Evolutionary conservation across 202 grass and related monocot genomes (phyloP), one percentile per base, ranked within the genome.

Genomic region (Setaria italica): DNA sequence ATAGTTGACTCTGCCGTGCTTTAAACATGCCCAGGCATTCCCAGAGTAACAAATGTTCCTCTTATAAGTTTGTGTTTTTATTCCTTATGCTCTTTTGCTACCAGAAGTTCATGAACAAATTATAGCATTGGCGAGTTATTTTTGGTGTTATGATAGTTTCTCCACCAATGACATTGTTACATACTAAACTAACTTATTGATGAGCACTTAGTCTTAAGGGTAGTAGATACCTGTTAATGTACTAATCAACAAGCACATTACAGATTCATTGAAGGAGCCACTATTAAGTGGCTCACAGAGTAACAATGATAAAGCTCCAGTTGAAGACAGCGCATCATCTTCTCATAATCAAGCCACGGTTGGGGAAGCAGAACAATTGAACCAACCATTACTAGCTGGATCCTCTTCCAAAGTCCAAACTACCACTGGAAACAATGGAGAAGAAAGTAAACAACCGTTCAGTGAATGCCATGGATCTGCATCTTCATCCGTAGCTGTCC

Each of bases 211-310:
- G 11, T 50, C 11, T 79, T 4, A 60, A 86, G 12, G 41, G 30
- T 60, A 60, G 74, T 30, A 60, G 65, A 45, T 29, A 53, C 32
- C 43, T 62, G 65, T 37, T 49, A 32, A 41, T 67, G 3, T 56
- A 43, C 75, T 87, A 19, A 84, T 62, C 58, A 80, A 70, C 83
- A 54, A 74, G 41, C 19, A 84, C 39, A 30, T 63, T 80, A 30
- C 85, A 90, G 84, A 45, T 84, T 4, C 84, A 47, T 11, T 39
- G 21, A 79, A 79, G 33, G 29, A 55, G 0, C 84, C 80, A 32
- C 29, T 80, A 41, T 20, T 84, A 69, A 51, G 39, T 53, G 73
- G 2, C 48, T 21, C n/a, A 65, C 73, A 49, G 39, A 68, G 21
- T 35, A 45, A 60, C 4, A 4, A 11, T 49, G 0, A 19, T 80